Evolutionary conservation across 1,139 yeast genomes (phyloP).

Genomic region (Candida anutae): DNA sequence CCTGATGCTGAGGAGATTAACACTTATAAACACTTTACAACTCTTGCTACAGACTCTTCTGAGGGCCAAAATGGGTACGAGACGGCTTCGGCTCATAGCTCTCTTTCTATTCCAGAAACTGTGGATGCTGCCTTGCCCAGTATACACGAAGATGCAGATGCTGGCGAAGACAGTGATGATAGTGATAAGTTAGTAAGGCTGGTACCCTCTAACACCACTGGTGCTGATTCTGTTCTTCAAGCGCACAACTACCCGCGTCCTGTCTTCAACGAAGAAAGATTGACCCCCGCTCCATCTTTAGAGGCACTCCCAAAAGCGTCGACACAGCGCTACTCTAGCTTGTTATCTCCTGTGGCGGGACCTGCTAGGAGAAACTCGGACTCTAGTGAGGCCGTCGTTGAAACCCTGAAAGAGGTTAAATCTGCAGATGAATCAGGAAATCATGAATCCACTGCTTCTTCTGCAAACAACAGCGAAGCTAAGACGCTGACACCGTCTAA

Average conservation of each 20-base stretch:
- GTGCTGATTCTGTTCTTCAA: constrained; percentile 24
- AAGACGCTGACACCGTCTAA: constrained; percentile 3
- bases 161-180: constrained; percentile 12
- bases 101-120: constrained; percentile 35
- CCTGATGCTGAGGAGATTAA: constrained; percentile 16
- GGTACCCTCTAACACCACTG: constrained; percentile 2
- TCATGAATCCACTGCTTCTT: constrained; percentile 1
- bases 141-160: constrained; percentile 27
- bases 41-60: constrained; percentile 13
- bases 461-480: constrained; percentile 2
- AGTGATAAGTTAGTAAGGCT: constrained; percentile 4
- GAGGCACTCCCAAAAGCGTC: constrained; percentile 7
- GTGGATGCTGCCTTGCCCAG: constrained; percentile 34
- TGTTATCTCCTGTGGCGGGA: constrained; percentile 8
- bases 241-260: constrained; percentile 17
- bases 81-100: constrained; percentile 19
- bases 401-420: constrained; percentile 1
- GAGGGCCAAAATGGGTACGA: constrained; percentile 13
- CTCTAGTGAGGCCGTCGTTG: constrained; percentile 3
- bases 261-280: constrained; percentile 25
- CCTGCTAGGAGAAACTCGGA: not conserved
- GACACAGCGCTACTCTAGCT: constrained; percentile 16
- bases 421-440: constrained; percentile 1
- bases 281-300: constrained; percentile 20
- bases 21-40: constrained; percentile 28